These are phyloP conservation scores for Pichia cactophila DNA, from an alignment of 1,139 yeast genomes.

Conservation along the genomic window DNA sequence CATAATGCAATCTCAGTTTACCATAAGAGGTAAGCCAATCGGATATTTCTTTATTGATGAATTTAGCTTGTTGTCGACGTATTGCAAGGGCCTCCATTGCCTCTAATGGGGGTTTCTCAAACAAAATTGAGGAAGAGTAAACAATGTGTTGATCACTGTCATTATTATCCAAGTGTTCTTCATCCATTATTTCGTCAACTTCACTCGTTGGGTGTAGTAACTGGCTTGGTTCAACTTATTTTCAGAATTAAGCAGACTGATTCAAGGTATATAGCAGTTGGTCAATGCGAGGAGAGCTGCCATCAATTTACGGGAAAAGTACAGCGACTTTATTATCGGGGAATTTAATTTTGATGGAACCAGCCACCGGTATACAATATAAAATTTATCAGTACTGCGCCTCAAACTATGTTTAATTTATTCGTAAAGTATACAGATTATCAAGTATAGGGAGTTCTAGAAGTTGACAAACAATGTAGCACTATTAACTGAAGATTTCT, in stretches of 20 bases:
- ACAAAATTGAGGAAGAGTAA: conserved; percentile 39
- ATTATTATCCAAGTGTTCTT: not conserved
- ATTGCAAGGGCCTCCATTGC: conserved; percentile 41
- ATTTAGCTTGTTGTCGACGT: conserved; percentile 39
- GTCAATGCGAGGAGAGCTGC: too few species aligned
- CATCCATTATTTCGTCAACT: not conserved
- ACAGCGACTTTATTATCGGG: too few species aligned
- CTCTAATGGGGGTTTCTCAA: conserved; percentile 39
- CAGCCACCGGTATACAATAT: too few species aligned
- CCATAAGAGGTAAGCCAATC: conserved; percentile 50
- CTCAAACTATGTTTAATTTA: not conserved
- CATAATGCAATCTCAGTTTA: conserved; percentile 41
- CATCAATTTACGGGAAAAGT: too few species aligned
- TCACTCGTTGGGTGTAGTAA: not conserved
- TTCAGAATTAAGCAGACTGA: not conserved
- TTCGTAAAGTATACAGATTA: too few species aligned
- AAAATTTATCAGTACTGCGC: too few species aligned
- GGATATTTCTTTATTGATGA: conserved; percentile 43
- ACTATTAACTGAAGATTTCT: conserved; percentile 31
- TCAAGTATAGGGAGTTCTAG: too few species aligned
- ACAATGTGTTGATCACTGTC: conserved; percentile 18
- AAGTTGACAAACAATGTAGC: too few species aligned
- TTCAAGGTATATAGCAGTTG: too few species aligned
- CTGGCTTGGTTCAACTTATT: not conserved
- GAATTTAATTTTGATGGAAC: too few species aligned